phyloP scores from a whole-genome alignment of 2,329 filamentous ascomycete species.

The Diaporthe vaccinii region DNA sequence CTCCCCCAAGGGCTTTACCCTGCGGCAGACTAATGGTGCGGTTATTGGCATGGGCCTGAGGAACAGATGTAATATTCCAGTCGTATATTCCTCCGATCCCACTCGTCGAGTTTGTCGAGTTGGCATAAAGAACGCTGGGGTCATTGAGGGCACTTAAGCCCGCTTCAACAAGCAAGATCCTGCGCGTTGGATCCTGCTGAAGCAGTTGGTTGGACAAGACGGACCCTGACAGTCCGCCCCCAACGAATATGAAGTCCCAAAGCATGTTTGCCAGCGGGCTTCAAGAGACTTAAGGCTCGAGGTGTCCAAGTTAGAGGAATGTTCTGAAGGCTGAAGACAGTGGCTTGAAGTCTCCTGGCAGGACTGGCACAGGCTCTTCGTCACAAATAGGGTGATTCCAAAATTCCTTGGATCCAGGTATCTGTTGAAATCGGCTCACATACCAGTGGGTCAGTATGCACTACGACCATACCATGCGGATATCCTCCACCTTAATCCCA shows the following conservation, averaged over 20 bases:
- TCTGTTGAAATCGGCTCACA: not conserved
- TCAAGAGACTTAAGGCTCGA: not conserved
- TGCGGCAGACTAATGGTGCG: slow-evolving; percentile 42
- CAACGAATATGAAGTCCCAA: slow-evolving; percentile 45
- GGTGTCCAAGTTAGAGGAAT: too few relatives aligned
- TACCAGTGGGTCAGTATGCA: not conserved
- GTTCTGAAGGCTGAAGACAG: not conserved
- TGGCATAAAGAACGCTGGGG: slow-evolving; percentile 42
- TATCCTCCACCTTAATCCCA: not conserved
- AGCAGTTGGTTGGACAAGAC: slow-evolving; percentile 41
- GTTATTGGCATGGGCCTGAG: slow-evolving; percentile 44
- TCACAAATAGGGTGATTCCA: not conserved
- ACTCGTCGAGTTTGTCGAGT: slow-evolving; percentile 41
- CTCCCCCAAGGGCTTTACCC: slow-evolving; percentile 54
- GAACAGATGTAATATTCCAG: slow-evolving; percentile 48
- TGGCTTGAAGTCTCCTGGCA: not conserved
- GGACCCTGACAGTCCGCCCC: slow-evolving; percentile 42
- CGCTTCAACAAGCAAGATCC: slow-evolving; percentile 53
- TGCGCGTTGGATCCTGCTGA: slow-evolving; percentile 36
- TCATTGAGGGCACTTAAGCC: slow-evolving; percentile 46
- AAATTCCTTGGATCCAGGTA: not conserved
- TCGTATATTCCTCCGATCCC: slow-evolving; percentile 47
- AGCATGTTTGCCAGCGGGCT: not conserved
- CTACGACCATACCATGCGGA: not conserved
- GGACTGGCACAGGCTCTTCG: not conserved